Evolutionary conservation across 208 protist genomes (phyloP), one percentile per base, ranked within the genome.

Genomic region (Wallacemonas sp.): DNA sequence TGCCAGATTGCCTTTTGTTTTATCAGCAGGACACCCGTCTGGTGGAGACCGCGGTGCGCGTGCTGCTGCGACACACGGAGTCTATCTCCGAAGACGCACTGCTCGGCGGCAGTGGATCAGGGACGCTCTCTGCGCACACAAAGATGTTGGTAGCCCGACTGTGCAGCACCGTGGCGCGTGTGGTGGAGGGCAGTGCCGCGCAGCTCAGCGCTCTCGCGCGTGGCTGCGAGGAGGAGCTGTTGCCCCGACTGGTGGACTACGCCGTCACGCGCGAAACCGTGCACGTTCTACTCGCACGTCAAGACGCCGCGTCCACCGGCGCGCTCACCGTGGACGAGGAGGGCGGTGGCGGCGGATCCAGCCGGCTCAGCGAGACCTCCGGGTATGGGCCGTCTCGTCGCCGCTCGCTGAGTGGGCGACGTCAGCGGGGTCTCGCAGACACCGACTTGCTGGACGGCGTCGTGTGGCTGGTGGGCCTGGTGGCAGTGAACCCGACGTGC

Each of bases 381-480:
- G n/a, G n/a, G n/a, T n/a, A n/a, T n/a, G n/a, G n/a, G n/a, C n/a
- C n/a, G n/a, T n/a, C n/a, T n/a, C 42, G n/a, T 1, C 17, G 24
- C 21, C 10, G 10, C 15, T n/a, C 27, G 9, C 41, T 45, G 6
- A 37, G 32, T 32, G 50, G 19, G 38, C 30, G 9, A 12, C 53
- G 63, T 38, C 1, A 19, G 10, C 67, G 67, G n/a, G 62, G 62
- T 30, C 22, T 34, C 0, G 30, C 67, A 32, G 24, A 63, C 34
- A 66, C 63, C 15, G 64, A 78, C 21, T 46, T 91, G 24, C 48
- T 90, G 12, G 75, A 89, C 55, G 70, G 69, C 48, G 64, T 93
- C 22, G 76, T 85, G 24, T 93, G 87, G 84, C 74, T 93, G 21
- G 71, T 91, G 30, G 87, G 87, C 15, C 72, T 91, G 30, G 77